Evolutionary conservation across 345 rosid species (phyloP).

Genomic region (Acer negundo): DNA sequence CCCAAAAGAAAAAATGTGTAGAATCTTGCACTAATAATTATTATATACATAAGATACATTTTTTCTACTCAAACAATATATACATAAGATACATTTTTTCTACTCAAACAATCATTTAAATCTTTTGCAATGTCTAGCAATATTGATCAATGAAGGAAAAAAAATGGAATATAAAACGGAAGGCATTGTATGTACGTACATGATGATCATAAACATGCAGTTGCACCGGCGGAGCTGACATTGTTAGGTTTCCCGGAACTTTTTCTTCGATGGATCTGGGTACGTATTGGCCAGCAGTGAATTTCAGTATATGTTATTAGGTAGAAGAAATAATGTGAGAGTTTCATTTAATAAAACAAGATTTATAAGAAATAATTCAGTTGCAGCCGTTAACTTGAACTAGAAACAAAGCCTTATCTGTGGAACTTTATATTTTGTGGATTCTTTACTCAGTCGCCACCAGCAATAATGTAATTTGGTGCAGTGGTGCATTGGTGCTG

Average conservation of each 20-base stretch:
- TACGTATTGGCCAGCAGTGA: not conserved
- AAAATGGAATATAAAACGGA: not conserved
- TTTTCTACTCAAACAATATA: no score
- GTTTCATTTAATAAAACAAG: not conserved
- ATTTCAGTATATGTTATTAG: no score
- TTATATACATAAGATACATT: no score
- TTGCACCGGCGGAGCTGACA: conserved; percentile 36
- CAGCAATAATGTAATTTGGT: not conserved
- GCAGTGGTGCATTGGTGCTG: not conserved
- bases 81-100: no score
- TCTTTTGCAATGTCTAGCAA: no score
- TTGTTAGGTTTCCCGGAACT: not conserved
- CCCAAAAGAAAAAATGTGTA: no score
- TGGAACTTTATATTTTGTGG: not conserved
- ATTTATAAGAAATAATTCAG: not conserved
- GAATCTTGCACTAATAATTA: no score
- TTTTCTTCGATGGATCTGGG: not conserved
- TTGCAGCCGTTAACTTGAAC: conserved; percentile 19
- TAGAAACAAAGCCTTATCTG: conserved; percentile 12
- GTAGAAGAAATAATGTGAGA: not conserved
- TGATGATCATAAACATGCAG: conserved; percentile 32
- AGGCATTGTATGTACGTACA: conserved; percentile 24
- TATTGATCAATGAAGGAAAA: no score
- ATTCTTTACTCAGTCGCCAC: conserved; percentile 39
- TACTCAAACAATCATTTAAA: no score